These are phyloP conservation scores for Didymella arachidicola DNA, from an alignment of 2,329 filamentous ascomycete species.

Conservation along the genomic window DNA sequence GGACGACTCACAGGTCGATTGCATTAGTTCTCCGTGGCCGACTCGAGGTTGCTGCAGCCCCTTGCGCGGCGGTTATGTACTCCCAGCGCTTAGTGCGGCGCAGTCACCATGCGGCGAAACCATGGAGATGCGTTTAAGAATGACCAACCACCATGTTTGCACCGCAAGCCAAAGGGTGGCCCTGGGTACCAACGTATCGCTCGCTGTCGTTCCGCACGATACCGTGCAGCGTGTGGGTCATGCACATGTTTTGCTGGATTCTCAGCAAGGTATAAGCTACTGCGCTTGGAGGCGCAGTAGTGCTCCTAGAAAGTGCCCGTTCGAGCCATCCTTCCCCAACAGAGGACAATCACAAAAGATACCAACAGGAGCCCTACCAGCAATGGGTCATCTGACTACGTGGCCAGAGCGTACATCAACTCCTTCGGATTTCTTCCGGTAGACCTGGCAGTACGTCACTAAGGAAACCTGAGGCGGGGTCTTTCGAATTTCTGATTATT, in stretches of 20 bases:
- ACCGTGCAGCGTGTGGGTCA: constrained; percentile 2
- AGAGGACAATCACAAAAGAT: neutral
- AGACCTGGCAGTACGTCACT: neutral
- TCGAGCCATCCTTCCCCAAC: neutral
- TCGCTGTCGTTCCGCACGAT: neutral
- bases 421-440: neutral
- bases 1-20: neutral
- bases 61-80: constrained; percentile 18
- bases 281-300: neutral
- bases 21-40: neutral
- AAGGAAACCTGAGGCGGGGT: neutral
- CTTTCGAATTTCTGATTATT: neutral
- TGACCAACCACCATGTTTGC: constrained; percentile 1
- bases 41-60: constrained; percentile 9
- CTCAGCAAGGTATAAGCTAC: neutral
- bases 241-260: neutral
- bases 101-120: constrained; percentile 13
- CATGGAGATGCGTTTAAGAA: neutral
- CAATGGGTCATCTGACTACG: neutral
- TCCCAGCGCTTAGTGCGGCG: constrained; percentile 21
- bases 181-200: constrained; percentile 1
- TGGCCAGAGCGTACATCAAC: neutral
- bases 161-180: constrained; percentile 4
- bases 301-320: neutral
- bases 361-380: neutral